A percentile compares a stretch with the other conserved stretches of the same genome.
phyloP scores from a whole-genome alignment of 352 stramenopile genomes.

The Peronospora farinosa region DNA sequence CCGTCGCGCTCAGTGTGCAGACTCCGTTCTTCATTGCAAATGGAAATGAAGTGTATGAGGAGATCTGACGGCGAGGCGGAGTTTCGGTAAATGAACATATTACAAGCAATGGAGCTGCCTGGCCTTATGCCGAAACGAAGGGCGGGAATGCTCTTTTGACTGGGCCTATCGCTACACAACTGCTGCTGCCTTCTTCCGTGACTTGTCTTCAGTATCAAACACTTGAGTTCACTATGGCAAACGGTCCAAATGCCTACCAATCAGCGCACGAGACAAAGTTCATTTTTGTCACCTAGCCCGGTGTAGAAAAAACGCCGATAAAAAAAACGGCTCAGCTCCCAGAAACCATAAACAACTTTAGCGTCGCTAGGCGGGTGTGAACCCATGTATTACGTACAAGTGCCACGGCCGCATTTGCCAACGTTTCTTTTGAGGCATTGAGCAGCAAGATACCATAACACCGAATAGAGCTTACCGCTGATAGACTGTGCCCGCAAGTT shows the following conservation, averaged over 20 bases:
- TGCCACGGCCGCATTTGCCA: too few relatives aligned
- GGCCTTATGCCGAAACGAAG: slow-evolving; percentile 21
- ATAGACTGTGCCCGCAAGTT: too few relatives aligned
- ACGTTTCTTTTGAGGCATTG: too few relatives aligned
- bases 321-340: not conserved
- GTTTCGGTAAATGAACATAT: slow-evolving; percentile 22
- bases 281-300: not conserved
- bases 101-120: not conserved
- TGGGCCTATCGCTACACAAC: slow-evolving; percentile 3
- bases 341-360: not conserved
- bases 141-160: slow-evolving; percentile 18
- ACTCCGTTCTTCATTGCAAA: slow-evolving; percentile 42
- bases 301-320: slow-evolving; percentile 6
- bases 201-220: slow-evolving; percentile 18
- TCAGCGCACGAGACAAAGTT: slow-evolving; percentile 9
- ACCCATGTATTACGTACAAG: too few relatives aligned
- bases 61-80: slow-evolving; percentile 1
- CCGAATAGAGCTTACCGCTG: too few relatives aligned
- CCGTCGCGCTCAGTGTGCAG: slow-evolving; percentile 40
- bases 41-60: not conserved
- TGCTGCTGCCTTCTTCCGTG: not conserved
- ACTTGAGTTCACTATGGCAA: slow-evolving; percentile 20
- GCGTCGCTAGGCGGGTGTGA: too few relatives aligned
- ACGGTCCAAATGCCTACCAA: slow-evolving; percentile 12
- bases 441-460: too few relatives aligned